These are phyloP conservation scores for Gonapodya sp. DNA, from an alignment of 192 early-diverging fungal species.

Conservation along the genomic window DNA sequence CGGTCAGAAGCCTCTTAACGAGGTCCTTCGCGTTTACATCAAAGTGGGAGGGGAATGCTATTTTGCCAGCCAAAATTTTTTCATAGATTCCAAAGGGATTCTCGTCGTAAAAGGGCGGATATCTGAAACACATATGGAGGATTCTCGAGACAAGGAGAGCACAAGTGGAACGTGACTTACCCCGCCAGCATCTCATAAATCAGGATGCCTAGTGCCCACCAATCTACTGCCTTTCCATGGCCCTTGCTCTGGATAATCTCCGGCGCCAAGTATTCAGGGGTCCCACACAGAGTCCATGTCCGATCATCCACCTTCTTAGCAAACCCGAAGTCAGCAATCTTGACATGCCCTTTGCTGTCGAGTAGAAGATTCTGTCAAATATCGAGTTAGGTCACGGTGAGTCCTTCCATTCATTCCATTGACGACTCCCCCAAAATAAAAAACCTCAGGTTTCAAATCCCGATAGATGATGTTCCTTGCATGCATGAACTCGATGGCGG, in stretches of 20 bases:
- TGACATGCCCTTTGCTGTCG: conserved; percentile 84
- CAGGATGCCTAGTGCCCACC: conserved; percentile 97
- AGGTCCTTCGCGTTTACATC: conserved; percentile 77
- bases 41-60: conserved; percentile 83
- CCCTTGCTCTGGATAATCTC: conserved; percentile 94
- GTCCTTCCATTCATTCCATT: neutral
- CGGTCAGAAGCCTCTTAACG: conserved; percentile 79
- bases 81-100: conserved; percentile 97
- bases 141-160: conserved; percentile 9
- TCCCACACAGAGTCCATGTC: conserved; percentile 98
- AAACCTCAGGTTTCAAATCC: conserved; percentile 86
- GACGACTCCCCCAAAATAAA: conserved; percentile 7
- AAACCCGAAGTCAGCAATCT: conserved; percentile 98
- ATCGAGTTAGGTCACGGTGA: neutral
- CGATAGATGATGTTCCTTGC: conserved; percentile 90
- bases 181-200: conserved; percentile 98
- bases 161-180: conserved; percentile 22
- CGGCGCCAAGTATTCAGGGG: conserved; percentile 94
- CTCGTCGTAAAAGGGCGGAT: conserved; percentile 97
- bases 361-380: conserved; percentile 47
- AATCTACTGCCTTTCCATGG: conserved; percentile 95
- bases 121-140: conserved; percentile 21
- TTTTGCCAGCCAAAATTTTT: conserved; percentile 87
- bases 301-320: conserved; percentile 78
- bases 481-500: conserved; percentile 94